A percentile compares a stretch with the other conserved stretches of the same genome.
These are phyloP conservation scores for Leccinum variicolor DNA, from an alignment of 768 basidiomycete species.

Conservation along the genomic window DNA sequence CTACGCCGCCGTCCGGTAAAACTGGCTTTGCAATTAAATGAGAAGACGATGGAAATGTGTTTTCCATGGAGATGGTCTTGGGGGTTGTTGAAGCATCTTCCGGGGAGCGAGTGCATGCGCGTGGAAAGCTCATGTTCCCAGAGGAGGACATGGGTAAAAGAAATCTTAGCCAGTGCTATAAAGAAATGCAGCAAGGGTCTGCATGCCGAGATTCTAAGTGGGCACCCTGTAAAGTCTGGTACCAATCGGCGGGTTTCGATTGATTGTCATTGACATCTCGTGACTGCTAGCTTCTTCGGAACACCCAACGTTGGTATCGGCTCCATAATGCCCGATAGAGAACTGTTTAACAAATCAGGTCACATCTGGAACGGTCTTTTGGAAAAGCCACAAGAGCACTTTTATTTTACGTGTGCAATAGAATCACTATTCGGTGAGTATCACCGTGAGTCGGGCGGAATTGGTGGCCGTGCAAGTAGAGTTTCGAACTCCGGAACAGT, in stretches of 20 bases:
- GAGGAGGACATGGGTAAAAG: not conserved
- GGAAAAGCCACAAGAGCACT: not conserved
- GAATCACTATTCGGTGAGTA: not conserved
- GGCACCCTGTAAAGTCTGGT: not conserved
- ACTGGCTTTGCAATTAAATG: not conserved
- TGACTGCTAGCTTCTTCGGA: not conserved
- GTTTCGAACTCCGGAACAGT: too few relatives aligned
- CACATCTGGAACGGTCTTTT: not conserved
- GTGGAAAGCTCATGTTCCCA: not conserved
- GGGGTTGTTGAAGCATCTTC: not conserved
- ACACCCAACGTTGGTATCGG: not conserved
- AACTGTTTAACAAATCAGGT: not conserved
- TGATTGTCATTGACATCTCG: not conserved
- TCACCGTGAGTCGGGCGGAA: too few relatives aligned
- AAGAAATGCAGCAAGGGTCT: not conserved
- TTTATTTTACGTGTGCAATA: not conserved
- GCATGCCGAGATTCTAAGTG: not conserved
- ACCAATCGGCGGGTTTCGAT: not conserved
- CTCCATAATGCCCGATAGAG: not conserved
- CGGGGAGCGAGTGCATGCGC: not conserved
- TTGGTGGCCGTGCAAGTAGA: too few relatives aligned
- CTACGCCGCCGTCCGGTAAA: constrained; percentile 15
- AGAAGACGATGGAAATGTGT: not conserved
- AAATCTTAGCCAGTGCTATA: not conserved
- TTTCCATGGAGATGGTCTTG: not conserved